Evolutionary conservation across 2,329 filamentous ascomycete species (phyloP).

Genomic region (Colletotrichum horii): DNA sequence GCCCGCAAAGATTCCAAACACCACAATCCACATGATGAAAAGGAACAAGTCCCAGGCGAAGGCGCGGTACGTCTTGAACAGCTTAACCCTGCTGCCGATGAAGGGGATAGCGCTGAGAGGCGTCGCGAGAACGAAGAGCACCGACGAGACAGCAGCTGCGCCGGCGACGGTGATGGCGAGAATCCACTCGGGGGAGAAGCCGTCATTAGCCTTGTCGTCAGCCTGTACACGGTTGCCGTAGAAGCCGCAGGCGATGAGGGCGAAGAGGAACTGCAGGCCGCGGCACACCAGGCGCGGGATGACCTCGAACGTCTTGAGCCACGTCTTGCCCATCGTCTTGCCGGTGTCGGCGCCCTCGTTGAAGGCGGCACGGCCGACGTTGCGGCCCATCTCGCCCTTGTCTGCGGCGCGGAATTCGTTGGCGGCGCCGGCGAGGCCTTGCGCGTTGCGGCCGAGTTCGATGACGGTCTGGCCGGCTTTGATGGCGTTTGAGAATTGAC

Average conservation of each 20-base stretch:
- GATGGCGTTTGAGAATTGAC: slow-evolving; percentile 32
- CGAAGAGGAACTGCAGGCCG: slow-evolving; percentile 73
- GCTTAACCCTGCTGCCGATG: slow-evolving; percentile 35
- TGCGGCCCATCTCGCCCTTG: slow-evolving; percentile 37
- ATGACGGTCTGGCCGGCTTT: slow-evolving; percentile 38
- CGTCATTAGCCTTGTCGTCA: slow-evolving; percentile 39
- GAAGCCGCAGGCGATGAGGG: slow-evolving; percentile 70
- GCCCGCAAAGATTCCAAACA: slow-evolving; percentile 75
- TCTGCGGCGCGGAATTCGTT: slow-evolving; percentile 35
- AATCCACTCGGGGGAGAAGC: slow-evolving; percentile 62
- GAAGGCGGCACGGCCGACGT: slow-evolving; percentile 36
- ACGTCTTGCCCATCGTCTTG: slow-evolving; percentile 48
- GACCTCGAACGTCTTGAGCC: slow-evolving; percentile 50
- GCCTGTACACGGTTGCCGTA: slow-evolving; percentile 67
- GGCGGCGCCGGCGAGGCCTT: slow-evolving; percentile 30
- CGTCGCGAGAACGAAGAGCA: slow-evolving; percentile 45
- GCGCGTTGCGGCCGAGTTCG: slow-evolving; percentile 34
- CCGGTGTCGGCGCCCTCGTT: slow-evolving; percentile 39
- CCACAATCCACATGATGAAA: slow-evolving; percentile 62
- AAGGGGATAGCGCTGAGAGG: slow-evolving; percentile 38
- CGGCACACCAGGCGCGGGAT: slow-evolving; percentile 61
- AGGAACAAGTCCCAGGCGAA: slow-evolving; percentile 50
- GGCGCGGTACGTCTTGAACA: slow-evolving; percentile 45
- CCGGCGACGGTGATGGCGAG: slow-evolving; percentile 67
- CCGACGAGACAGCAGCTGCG: slow-evolving; percentile 56